Evolutionary conservation across 768 basidiomycete species (phyloP).

Genomic region (Chiua virens): DNA sequence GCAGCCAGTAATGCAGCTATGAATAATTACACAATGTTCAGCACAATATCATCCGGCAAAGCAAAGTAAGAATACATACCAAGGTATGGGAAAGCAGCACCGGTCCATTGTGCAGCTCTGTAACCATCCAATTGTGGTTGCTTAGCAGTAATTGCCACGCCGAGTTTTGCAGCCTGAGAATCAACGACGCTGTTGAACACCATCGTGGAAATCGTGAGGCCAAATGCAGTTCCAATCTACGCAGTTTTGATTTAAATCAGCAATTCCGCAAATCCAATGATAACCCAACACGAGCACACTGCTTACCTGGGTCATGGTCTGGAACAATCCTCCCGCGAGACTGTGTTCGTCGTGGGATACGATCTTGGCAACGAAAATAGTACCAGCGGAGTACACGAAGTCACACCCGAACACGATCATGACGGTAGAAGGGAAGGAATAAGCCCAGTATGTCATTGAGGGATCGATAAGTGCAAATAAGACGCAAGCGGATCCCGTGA

Average conservation of each 20-base stretch:
- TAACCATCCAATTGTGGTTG: slow-evolving; percentile 53
- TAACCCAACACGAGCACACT: background rate
- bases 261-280: background rate
- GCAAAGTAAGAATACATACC: slow-evolving; percentile 35
- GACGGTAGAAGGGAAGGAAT: slow-evolving; percentile 66
- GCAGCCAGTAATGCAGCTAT: slow-evolving; percentile 34
- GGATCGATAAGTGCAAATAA: slow-evolving; percentile 70
- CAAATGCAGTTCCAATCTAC: slow-evolving; percentile 68
- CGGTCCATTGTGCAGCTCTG: slow-evolving; percentile 62
- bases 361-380: slow-evolving; percentile 71
- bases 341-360: slow-evolving; percentile 70
- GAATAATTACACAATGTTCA: background rate
- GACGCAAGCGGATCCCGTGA: slow-evolving; percentile 58
- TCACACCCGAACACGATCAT: slow-evolving; percentile 74
- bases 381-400: slow-evolving; percentile 72
- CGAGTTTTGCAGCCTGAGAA: slow-evolving; percentile 31
- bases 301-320: slow-evolving; percentile 71
- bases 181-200: slow-evolving; percentile 57
- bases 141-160: slow-evolving; percentile 34
- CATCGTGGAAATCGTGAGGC: slow-evolving; percentile 70
- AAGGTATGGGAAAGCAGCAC: slow-evolving; percentile 58
- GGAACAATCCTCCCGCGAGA: slow-evolving; percentile 73
- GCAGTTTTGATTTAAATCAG: background rate
- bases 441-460: slow-evolving; percentile 65
- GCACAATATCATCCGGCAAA: background rate